Evolutionary conservation across 306 rosid species (phyloP).

Genomic region (Trichosanthes cucumerina): DNA sequence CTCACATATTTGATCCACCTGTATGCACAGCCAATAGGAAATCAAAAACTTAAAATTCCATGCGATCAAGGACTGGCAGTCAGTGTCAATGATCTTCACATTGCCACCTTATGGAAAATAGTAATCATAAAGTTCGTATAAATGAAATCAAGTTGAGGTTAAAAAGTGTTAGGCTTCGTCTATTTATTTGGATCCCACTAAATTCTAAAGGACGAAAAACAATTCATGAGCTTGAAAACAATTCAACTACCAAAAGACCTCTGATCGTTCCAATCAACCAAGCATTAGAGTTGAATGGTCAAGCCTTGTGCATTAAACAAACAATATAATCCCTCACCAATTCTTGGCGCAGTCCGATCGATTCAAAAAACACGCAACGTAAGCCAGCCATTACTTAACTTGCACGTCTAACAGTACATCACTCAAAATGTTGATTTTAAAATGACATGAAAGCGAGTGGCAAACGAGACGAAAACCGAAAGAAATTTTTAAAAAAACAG

Average conservation of each 20-base stretch:
- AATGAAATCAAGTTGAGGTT: neutral
- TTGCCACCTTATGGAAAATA: neutral
- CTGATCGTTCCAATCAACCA: neutral
- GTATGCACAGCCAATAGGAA: neutral
- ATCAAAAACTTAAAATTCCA: neutral
- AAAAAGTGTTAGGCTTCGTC: neutral
- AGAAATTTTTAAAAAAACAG: neutral
- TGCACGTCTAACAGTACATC: neutral
- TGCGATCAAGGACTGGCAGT: neutral
- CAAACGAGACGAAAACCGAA: neutral
- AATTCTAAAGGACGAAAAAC: neutral
- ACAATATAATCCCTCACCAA: neutral
- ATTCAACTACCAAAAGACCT: neutral
- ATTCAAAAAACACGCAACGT: neutral
- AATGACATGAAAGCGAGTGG: neutral
- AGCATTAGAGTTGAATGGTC: neutral
- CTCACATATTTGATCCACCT: constrained; percentile 64
- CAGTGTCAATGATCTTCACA: neutral
- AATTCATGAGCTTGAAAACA: neutral
- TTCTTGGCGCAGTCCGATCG: neutral
- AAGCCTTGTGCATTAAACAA: neutral
- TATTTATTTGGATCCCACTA: neutral
- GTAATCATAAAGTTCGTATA: neutral
- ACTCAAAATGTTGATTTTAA: neutral
- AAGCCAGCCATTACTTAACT: neutral